Base-by-base conservation (phyloP, 2,329 filamentous ascomycete species). In the Clarireedia monteithiana region DNA sequence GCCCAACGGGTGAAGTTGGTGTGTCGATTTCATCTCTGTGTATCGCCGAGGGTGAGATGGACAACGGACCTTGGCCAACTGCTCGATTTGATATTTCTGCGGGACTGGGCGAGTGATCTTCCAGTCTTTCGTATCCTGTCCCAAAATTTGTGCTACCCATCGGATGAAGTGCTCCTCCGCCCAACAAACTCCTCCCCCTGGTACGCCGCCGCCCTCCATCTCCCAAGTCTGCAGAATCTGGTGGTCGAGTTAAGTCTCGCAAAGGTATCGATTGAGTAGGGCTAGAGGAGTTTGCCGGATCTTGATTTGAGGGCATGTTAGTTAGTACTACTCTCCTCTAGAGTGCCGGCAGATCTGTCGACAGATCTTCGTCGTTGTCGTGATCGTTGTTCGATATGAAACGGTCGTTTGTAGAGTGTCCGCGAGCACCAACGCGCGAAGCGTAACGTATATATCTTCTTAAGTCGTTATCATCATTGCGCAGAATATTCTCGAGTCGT, bases 201-300 rank as follows among this genome's bases (percentile, higher is more conserved):
- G 51, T 65, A 51, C 65, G 63, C 44, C 64, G 58, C 36, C 57
- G 58, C 34, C 48, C 57, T 48, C 62, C 65, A 60, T 66, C 62
- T 53, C 56, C 62, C 42, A 62, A 27, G 47, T 66, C 63, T 26
- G 55, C 58, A 14, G 63, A 62, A 58, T 68, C 67, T n/a, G 68
- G 65, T 49, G 67, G 67, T 12, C 64, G 70, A 62, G 64, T 58
- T 26, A 88, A 74, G 64, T 85, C 81, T 70, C 84, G 84, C 57
- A 92, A 75, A 58, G 86, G 87, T 72, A 94, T 91, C 60, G 85
- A 85, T 66, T 80, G 79, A 58, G 76, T 74, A 57, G 71, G 68
- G 47, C 73, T 71, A 27, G 78, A 74, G 60, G 73, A 71, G 62
- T 74, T 72, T 59, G 60, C 52, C 36, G 60, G 58, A 57, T 74